These are phyloP conservation scores for Cenchrus purpureus DNA, from an alignment of 176 grass and related monocot genomes.

Conservation along the genomic window DNA sequence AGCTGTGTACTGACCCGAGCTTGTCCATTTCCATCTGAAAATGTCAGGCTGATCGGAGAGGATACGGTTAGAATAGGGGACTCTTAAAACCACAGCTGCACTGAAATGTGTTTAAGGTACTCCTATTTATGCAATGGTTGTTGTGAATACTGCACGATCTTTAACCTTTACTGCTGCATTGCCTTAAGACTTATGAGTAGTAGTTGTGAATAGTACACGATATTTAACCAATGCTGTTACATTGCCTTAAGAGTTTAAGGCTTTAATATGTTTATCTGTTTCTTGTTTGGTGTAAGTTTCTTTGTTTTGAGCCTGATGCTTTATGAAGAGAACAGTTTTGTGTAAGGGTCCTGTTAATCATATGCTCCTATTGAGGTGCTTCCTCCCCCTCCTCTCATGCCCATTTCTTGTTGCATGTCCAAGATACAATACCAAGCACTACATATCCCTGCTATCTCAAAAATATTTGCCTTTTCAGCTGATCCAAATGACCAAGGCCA, in stretches of 20 bases:
- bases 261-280: neutral
- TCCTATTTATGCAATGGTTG: neutral
- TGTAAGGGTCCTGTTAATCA: neutral
- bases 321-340: neutral
- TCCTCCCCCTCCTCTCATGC: neutral
- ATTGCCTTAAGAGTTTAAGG: neutral
- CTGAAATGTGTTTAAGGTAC: neutral
- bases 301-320: neutral
- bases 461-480: constrained; percentile 50
- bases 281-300: neutral
- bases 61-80: too few species aligned
- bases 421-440: constrained; percentile 45
- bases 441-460: constrained; percentile 40
- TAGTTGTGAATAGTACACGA: neutral
- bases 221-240: neutral
- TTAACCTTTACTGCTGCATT: too few species aligned
- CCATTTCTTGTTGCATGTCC: constrained; percentile 33
- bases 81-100: constrained; percentile 8
- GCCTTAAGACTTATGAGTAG: too few species aligned
- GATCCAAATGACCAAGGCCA: constrained; percentile 66
- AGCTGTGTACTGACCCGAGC: too few species aligned
- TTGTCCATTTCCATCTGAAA: too few species aligned
- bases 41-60: too few species aligned
- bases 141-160: neutral
- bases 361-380: neutral